Evolutionary conservation across 257 asterid species (phyloP).

Genomic region (Petunia secreta): DNA sequence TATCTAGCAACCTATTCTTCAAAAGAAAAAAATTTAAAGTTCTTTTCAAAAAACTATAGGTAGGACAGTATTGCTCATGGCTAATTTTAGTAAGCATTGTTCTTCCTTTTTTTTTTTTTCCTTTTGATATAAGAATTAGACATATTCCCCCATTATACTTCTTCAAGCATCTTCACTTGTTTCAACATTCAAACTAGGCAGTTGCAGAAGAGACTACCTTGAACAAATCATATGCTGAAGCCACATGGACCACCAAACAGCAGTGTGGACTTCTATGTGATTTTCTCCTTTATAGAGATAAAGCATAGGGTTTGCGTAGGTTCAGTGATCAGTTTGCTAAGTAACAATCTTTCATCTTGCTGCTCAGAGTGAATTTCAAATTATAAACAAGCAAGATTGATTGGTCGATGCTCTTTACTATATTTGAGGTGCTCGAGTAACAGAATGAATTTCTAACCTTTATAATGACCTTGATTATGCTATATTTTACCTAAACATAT

Average conservation of each 20-base stretch:
- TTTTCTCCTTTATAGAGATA: neutral
- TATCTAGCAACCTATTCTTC: neutral
- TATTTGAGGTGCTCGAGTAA: neutral
- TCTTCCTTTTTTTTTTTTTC: neutral
- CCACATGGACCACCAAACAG: neutral
- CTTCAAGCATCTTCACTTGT: neutral
- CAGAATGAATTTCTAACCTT: neutral
- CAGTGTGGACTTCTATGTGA: neutral
- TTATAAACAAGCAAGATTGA: neutral
- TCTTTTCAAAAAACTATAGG: neutral
- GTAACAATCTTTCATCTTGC: neutral
- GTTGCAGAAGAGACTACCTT: neutral
- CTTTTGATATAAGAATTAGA: neutral
- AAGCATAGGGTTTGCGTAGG: neutral
- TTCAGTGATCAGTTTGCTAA: neutral
- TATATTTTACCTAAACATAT: neutral
- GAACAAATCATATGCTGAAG: neutral
- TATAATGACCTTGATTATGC: neutral
- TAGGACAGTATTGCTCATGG: neutral
- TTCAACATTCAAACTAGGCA: neutral
- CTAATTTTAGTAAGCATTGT: neutral
- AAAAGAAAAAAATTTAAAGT: too few species aligned
- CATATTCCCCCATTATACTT: neutral
- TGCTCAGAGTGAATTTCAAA: neutral
- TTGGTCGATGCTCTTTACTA: slow-evolving; percentile 1